phyloP scores from a whole-genome alignment of 805 yeast species.

The Ogataea pignaliae region DNA sequence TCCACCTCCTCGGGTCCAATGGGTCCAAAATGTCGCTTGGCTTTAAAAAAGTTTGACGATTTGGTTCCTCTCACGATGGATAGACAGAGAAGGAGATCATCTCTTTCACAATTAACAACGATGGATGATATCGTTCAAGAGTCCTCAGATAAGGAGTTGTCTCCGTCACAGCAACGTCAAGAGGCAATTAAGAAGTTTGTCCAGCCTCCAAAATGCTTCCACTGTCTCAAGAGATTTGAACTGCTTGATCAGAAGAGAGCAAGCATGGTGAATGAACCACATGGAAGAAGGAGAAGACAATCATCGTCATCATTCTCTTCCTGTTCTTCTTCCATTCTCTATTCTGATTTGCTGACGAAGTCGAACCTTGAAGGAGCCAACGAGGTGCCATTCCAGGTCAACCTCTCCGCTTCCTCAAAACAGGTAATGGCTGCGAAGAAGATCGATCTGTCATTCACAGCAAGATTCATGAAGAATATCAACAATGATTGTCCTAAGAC shows the following conservation, averaged over 20 bases:
- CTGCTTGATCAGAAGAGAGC: not conserved
- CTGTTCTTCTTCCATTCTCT: constrained; percentile 18
- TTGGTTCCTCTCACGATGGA: not conserved
- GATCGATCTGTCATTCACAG: constrained; percentile 19
- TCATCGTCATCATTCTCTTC: constrained; percentile 9
- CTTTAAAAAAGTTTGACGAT: no score
- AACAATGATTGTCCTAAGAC: not conserved
- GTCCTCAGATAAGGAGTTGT: not conserved
- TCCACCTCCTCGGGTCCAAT: not conserved
- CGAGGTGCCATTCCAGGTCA: constrained; percentile 24
- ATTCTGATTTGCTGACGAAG: constrained; percentile 16
- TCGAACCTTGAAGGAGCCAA: constrained; percentile 7
- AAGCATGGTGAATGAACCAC: not conserved
- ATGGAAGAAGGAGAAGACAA: constrained; percentile 8
- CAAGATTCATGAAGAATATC: constrained; percentile 15
- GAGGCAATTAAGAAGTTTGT: no score
- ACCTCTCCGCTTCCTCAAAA: constrained; percentile 19
- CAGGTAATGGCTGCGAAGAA: constrained; percentile 9
- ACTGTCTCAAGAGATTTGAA: constrained; percentile 7
- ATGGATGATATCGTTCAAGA: constrained; percentile 9
- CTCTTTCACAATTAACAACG: constrained; percentile 18
- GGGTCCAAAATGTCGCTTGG: not conserved
- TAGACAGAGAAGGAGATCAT: constrained; percentile 20
- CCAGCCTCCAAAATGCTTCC: constrained; percentile 3
- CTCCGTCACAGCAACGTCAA: not conserved